These are phyloP conservation scores for Komagataella pastoris DNA, from an alignment of 805 yeast genomes.

Conservation along the genomic window DNA sequence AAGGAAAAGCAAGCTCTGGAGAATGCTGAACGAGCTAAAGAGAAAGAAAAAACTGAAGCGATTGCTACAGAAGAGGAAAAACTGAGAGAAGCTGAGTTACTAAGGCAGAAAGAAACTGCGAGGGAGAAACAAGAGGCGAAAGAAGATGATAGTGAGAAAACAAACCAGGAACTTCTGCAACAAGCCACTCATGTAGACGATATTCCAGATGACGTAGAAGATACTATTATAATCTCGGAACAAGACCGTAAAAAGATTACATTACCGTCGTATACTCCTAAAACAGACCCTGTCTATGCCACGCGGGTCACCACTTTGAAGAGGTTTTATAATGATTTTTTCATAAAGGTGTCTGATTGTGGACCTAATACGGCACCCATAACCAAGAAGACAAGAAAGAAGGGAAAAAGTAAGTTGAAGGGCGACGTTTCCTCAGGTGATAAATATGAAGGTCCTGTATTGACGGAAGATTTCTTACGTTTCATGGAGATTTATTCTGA, in stretches of 20 bases:
- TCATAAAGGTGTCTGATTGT: neutral
- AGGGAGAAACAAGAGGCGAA: neutral
- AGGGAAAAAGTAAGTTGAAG: neutral
- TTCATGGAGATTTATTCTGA: slow-evolving; percentile 13
- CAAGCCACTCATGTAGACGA: neutral
- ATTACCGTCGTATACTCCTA: neutral
- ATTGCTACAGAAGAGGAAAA: neutral
- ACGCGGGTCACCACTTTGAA: neutral
- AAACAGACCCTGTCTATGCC: neutral
- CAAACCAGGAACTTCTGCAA: neutral
- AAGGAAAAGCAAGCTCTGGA: neutral
- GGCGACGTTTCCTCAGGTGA: neutral
- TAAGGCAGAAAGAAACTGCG: neutral
- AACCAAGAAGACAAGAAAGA: neutral
- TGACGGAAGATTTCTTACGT: slow-evolving; percentile 1
- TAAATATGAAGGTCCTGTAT: slow-evolving; percentile 2
- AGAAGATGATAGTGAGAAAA: neutral
- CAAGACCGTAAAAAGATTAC: neutral
- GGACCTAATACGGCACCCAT: neutral
- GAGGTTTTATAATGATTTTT: neutral
- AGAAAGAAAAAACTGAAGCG: neutral
- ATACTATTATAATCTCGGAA: neutral
- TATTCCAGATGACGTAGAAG: neutral
- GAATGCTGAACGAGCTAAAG: neutral
- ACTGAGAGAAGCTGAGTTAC: neutral